Evolutionary conservation across 768 basidiomycete genomes (phyloP).

Genomic region (Punctularia strigosozonata): DNA sequence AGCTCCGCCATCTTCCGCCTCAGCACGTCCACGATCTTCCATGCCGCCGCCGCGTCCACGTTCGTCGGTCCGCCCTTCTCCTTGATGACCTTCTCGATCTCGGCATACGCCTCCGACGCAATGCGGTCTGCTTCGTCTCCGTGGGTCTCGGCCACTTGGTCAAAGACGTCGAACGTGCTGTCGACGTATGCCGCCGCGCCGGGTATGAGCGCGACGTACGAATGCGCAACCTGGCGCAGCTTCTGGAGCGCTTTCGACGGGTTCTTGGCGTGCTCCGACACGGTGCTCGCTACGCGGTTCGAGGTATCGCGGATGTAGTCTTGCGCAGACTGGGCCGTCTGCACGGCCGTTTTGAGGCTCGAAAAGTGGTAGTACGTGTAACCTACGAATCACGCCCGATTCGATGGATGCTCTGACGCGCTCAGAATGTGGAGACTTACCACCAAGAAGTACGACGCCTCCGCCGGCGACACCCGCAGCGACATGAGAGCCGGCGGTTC

Average conservation of each 20-base stretch:
- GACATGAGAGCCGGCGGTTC: constrained; percentile 11
- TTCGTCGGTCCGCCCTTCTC: constrained; percentile 9
- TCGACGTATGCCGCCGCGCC: constrained; percentile 27
- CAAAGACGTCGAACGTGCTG: constrained; percentile 29
- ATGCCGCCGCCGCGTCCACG: constrained; percentile 15
- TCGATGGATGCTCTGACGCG: not conserved
- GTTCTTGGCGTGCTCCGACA: constrained; percentile 15
- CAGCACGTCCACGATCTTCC: constrained; percentile 17
- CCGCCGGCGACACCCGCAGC: constrained; percentile 21
- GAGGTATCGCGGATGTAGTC: too few relatives aligned
- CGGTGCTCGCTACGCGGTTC: constrained; percentile 14
- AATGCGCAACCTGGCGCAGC: constrained; percentile 28
- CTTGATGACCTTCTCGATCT: constrained; percentile 18
- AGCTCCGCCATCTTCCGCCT: constrained; percentile 14
- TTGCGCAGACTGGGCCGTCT: constrained; percentile 19
- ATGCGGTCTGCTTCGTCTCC: constrained; percentile 27
- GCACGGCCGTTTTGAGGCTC: constrained; percentile 23
- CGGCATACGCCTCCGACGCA: constrained; percentile 22
- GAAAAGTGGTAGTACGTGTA: constrained; percentile 31
- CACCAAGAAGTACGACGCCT: constrained; percentile 15
- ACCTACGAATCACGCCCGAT: constrained; percentile 13
- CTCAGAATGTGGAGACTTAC: constrained; percentile 8
- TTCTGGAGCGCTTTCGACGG: constrained; percentile 22
- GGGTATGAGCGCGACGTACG: constrained; percentile 28
- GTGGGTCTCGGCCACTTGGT: constrained; percentile 24